Evolutionary conservation across 1,139 yeast genomes (phyloP).

Genomic region (Trichomonascaceae sp.): DNA sequence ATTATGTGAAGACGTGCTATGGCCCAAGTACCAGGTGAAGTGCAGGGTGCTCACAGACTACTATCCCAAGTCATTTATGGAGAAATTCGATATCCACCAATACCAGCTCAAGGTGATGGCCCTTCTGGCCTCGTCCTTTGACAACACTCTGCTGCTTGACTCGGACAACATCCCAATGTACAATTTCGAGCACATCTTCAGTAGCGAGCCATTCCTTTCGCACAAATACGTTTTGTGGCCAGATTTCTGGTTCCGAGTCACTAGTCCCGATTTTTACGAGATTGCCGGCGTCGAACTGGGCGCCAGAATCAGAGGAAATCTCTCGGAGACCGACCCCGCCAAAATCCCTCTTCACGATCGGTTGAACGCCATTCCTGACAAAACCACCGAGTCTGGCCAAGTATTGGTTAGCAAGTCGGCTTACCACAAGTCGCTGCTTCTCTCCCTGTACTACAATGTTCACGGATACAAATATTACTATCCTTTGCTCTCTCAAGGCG

Average conservation of each 20-base stretch:
- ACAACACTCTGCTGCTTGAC: constrained; percentile 58
- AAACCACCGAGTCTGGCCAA: constrained; percentile 74
- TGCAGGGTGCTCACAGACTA: constrained; percentile 7
- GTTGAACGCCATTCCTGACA: constrained; percentile 62
- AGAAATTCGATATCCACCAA: constrained; percentile 25
- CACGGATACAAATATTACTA: constrained; percentile 72
- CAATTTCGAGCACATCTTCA: constrained; percentile 41
- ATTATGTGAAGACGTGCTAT: constrained; percentile 45
- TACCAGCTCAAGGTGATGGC: constrained; percentile 71
- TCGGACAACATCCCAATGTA: constrained; percentile 60
- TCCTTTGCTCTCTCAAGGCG: constrained; percentile 76
- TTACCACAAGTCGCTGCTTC: constrained; percentile 49
- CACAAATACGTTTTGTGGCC: constrained; percentile 66
- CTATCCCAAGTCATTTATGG: constrained; percentile 5
- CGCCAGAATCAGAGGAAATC: constrained; percentile 28
- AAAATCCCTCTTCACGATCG: constrained; percentile 50
- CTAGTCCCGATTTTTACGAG: constrained; percentile 51
- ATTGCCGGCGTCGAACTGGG: constrained; percentile 41
- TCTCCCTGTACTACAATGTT: constrained; percentile 63
- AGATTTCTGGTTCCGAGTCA: constrained; percentile 65
- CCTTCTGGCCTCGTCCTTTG: constrained; percentile 57
- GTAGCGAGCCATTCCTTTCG: constrained; percentile 37
- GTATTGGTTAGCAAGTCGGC: constrained; percentile 50
- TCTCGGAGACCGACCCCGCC: constrained; percentile 12
- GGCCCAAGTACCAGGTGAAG: constrained; percentile 51